Evolutionary conservation across 805 yeast genomes (phyloP), one percentile per base, ranked within the genome.

Genomic region (Priceomyces castillae): DNA sequence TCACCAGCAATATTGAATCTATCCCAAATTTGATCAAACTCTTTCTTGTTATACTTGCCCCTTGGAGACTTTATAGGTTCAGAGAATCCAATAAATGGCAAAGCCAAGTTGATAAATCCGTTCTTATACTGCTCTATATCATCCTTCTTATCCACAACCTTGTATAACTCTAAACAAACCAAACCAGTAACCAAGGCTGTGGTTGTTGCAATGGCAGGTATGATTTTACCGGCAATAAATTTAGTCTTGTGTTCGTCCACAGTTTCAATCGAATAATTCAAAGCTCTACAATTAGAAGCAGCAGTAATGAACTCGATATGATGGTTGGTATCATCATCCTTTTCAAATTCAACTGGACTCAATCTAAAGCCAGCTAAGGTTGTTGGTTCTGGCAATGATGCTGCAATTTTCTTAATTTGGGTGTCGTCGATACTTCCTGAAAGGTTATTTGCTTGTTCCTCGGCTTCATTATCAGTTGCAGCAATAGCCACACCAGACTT

Each of bases 131-230:
- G 82, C 62, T 90, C 97, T 53, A 92, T 77, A 52, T 83, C 82
- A 30, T 73, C 77, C 58, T 84, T 81, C 12, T 78, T 77, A 57
- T 84, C 95, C 36, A 81, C 87, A 50, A 94, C 92, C 72, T 94
- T 94, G 73, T 87, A 86, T 45, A 92, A 73, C 68, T 94, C 99
- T 52, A 94, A 71, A 57, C 95, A 87, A 18, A 90, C 95, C 57
- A 94, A 74, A 38, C 99, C 99, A 5, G 99, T 88, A 17, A 94
- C 99, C 53, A 90, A 72, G 7, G 97, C 95, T n/a, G 99, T 94
- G 1, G 99, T 94, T 2, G 99, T 94, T 30, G 99, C 99, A 72
- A 94, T 94, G 16, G 99, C 99, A 12, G 99, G 99, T 53, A 94
- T 94, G 53, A 94, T 94, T 67, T 95, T 84, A 38, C 99, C 99